Evolutionary conservation across 176 grass and related monocot genomes (phyloP), one percentile per base, ranked within the genome.

Genomic region (Oryza glumipatula): DNA sequence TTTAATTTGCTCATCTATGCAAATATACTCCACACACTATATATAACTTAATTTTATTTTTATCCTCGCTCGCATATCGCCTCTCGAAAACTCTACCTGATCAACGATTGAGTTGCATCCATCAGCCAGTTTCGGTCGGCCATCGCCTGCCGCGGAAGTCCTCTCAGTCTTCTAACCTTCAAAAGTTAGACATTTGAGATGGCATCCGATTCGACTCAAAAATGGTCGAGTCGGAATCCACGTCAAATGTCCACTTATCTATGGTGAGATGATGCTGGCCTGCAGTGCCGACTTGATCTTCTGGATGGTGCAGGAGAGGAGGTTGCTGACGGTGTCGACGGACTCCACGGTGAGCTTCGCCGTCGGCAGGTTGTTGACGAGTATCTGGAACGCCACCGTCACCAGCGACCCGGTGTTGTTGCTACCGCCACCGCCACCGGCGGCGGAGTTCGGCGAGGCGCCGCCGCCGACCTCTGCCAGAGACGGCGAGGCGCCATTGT

Each of bases 261-360:
- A 92, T 52, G 90, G 80, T 13, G 83, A 86, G 78, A 89, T 68
- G 36, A 80, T 80, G 83, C 13, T 82, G 43, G 75, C 76, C 77
- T 93, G 88, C 66, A 95, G 68, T 0, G 93, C 90, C 0, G 93
- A 87, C 83, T 90, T 95, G 67, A 95, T 95, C 88, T 92, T 92
- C 76, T 95, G 90, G 72, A 95, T 88, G 76, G 93, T 95, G 90
- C 90, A 90, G 14, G 88, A 89, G 76, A 94, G 88, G 13, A 94
- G 79, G 76, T 80, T 86, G 88, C 84, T 92, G 58, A 92, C 90
- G 21, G 93, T 94, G 66, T 90, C 88, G 58, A 92, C 88, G 0
- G 93, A 90, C 67, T 94, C 93, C 23, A 88, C 79, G 7, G 89
- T 89, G 28, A 94, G 92, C 89, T 94, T 94, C 0, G 87, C 87